Evolutionary conservation across 2,329 filamentous ascomycete species (phyloP), one percentile per base, ranked within the genome.

Genomic region (Macrophomina pseudophaseolina): DNA sequence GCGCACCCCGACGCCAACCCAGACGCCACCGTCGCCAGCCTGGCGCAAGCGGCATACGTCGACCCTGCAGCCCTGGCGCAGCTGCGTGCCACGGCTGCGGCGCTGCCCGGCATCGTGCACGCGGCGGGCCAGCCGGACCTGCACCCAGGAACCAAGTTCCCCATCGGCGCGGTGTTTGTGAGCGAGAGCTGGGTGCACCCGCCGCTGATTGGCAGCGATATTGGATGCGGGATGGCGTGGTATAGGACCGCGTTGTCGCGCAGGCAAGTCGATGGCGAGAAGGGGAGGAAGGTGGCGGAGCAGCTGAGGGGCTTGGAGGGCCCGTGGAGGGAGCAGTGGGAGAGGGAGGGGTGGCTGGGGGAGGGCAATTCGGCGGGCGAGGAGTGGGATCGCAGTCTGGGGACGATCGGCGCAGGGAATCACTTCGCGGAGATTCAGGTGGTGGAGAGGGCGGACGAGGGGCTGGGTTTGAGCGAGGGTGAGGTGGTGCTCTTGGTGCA

Each of bases 191-290:
- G 76, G 71, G 74, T 80, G 18, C 76, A 80, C 63, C 78, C 76
- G 16, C 76, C 74, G 16, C 69, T 80, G 11, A 79, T 80, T 9
- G 78, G 78, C 2, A 69, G 74, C 5, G 77, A 80, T 51, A 79
- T 80, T 58, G 78, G 77, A 0, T 80, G 77, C 66, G 78, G 77
- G 0, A 80, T 80, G 76, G 72, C 76, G 7, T 79, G 76, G 75
- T 79, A 78, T 65, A 74, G 71, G 67, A 77, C 77, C 12, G 71
- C 63, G 5, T 69, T 79, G 4, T 68, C 72, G 16, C 51, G 72
- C 40, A 68, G 62, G n/a, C 73, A 76, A 40, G 72, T 79, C 5
- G 75, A 77, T 35, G 73, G 75, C 5, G 72, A 76, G 54, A 75
- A 74, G 42, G 75, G 74, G 2, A 72, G 70, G 56, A 79, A 72